Conservation (phyloP, 2,329 filamentous ascomycete genomes). For the Clarireedia homoeocarpa region DNA sequence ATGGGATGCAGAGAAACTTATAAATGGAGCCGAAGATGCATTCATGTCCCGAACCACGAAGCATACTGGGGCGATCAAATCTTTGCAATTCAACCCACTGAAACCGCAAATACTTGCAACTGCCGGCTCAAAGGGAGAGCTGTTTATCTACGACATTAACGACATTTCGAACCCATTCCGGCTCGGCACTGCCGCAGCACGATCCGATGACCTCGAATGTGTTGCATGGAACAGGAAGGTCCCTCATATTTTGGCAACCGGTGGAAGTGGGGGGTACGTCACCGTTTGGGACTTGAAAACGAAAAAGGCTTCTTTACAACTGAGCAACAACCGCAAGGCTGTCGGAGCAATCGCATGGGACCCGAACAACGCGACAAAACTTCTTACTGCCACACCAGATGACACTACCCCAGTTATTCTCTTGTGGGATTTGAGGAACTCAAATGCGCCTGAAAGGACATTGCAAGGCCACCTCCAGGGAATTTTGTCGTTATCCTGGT, state of each 20-base stretch:
- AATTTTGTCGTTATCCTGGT: constrained; percentile 92
- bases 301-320: constrained; percentile 91
- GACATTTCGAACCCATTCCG: constrained; percentile 83
- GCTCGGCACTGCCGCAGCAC: constrained; percentile 77
- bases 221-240: constrained; percentile 99
- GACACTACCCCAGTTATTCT: constrained; percentile 83
- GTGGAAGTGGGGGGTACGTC: constrained; percentile 86
- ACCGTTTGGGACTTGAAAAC: constrained; percentile 98
- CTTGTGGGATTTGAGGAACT: constrained; percentile 93
- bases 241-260: constrained; percentile 89
- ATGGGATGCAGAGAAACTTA: constrained; percentile 76
- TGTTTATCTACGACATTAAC: constrained; percentile 92
- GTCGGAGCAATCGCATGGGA: constrained; percentile 98
- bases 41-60: constrained; percentile 80
- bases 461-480: constrained; percentile 91
- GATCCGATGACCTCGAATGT: constrained; percentile 91
- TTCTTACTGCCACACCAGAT: constrained; percentile 85
- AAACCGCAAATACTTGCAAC: constrained; percentile 87
- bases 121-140: constrained; percentile 87
- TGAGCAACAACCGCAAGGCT: constrained; percentile 89
- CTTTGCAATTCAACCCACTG: constrained; percentile 92
- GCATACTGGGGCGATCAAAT: constrained; percentile 87
- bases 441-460: constrained; percentile 84
- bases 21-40: constrained; percentile 56
- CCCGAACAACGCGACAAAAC: constrained; percentile 87